Conservation (phyloP, 2,329 filamentous ascomycete genomes). For the Cladosporium sp. region DNA sequence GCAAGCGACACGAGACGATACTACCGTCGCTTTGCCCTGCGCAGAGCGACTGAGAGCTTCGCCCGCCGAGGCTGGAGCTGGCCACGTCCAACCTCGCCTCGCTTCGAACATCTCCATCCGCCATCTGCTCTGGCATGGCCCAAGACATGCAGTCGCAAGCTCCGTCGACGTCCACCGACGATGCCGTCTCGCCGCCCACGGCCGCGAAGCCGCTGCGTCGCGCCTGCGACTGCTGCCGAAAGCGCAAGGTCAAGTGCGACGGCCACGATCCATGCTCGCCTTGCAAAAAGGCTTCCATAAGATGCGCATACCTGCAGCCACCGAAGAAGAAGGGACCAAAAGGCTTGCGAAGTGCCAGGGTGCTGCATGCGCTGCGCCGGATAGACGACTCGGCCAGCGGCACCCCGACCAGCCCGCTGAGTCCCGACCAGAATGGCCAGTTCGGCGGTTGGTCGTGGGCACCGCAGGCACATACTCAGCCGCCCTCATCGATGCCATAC, state of each 20-base stretch:
- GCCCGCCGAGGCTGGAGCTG: no score
- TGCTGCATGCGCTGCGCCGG: slow-evolving; percentile 28
- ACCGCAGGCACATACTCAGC: neutral
- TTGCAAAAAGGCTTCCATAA: slow-evolving; percentile 30
- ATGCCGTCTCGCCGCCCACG: slow-evolving; percentile 11
- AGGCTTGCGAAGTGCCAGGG: slow-evolving; percentile 29
- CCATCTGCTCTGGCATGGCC: neutral
- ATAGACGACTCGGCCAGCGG: slow-evolving; percentile 27
- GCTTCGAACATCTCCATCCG: no score
- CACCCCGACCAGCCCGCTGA: slow-evolving; percentile 21
- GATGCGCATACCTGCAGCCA: slow-evolving; percentile 31
- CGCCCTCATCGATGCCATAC: neutral
- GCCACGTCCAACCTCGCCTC: no score
- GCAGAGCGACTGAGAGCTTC: no score
- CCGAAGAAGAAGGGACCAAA: slow-evolving; percentile 34
- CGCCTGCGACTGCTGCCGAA: slow-evolving; percentile 33
- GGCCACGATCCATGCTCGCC: slow-evolving; percentile 29
- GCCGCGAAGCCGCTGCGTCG: slow-evolving; percentile 23
- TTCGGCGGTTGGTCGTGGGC: slow-evolving; percentile 28
- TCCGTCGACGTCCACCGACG: slow-evolving; percentile 14
- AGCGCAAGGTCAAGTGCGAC: slow-evolving; percentile 32
- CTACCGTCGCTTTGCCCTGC: no score
- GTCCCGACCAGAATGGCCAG: slow-evolving; percentile 18
- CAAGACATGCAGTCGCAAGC: slow-evolving; percentile 4
- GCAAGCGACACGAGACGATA: neutral